Conservation (phyloP, 495 filamentous ascomycete species). For the Aspergillus diversus region DNA sequence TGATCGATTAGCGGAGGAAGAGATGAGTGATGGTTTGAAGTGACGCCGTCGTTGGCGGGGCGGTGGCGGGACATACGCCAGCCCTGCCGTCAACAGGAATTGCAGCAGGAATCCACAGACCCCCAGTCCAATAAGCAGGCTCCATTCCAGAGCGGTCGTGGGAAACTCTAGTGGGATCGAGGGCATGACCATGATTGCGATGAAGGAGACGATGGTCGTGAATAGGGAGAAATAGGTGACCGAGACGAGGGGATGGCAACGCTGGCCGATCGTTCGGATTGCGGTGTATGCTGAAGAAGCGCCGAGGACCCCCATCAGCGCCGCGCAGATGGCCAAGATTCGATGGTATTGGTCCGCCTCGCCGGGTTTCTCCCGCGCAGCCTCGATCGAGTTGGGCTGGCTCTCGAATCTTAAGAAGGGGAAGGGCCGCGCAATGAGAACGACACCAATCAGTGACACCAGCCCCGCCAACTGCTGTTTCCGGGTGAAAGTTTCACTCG, state of each 20-base stretch:
- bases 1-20: background rate
- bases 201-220: slow-evolving; percentile 66
- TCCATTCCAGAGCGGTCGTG: slow-evolving; percentile 65
- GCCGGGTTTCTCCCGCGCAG: slow-evolving; percentile 30
- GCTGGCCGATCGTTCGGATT: slow-evolving; percentile 81
- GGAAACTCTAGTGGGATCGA: slow-evolving; percentile 69
- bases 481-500: slow-evolving; percentile 76
- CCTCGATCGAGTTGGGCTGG: slow-evolving; percentile 16
- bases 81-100: slow-evolving; percentile 80
- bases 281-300: slow-evolving; percentile 75
- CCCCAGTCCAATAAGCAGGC: slow-evolving; percentile 67
- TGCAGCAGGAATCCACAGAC: slow-evolving; percentile 84
- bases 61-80: slow-evolving; percentile 63
- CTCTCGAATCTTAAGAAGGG: slow-evolving; percentile 27
- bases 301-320: slow-evolving; percentile 81
- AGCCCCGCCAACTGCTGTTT: slow-evolving; percentile 76
- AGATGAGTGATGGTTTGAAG: slow-evolving; percentile 27
- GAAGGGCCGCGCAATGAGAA: slow-evolving; percentile 82
- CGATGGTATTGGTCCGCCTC: slow-evolving; percentile 60
- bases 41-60: slow-evolving; percentile 10
- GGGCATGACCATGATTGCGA: slow-evolving; percentile 61
- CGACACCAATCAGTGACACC: slow-evolving; percentile 77
- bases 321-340: slow-evolving; percentile 70
- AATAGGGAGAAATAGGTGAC: slow-evolving; percentile 84
- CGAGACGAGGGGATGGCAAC: slow-evolving; percentile 81